Conservation (phyloP, 208 protist species). For the Naegleria fowleri region DNA sequence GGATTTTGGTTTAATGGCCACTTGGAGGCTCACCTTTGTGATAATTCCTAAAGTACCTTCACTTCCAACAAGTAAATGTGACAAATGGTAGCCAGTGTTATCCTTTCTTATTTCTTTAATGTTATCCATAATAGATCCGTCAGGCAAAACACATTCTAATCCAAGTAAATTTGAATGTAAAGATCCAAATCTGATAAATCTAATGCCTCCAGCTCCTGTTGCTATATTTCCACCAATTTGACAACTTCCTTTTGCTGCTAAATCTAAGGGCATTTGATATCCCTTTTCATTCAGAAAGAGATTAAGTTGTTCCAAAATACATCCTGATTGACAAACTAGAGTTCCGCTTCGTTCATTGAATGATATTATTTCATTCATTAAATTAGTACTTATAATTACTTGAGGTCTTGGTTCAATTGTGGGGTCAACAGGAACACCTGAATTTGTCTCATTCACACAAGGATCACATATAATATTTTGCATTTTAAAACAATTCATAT, state of each 20-base stretch:
- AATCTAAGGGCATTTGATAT: slow-evolving; percentile 84
- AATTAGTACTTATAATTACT: slow-evolving; percentile 60
- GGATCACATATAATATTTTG: too few species aligned
- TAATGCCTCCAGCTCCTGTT: slow-evolving; percentile 93
- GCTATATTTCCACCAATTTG: slow-evolving; percentile 91
- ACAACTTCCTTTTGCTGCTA: slow-evolving; percentile 90
- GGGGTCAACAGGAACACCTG: slow-evolving; percentile 46
- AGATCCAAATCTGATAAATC: slow-evolving; percentile 85
- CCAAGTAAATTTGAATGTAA: slow-evolving; percentile 88
- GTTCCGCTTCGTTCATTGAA: slow-evolving; percentile 50
- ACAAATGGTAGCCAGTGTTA: slow-evolving; percentile 92
- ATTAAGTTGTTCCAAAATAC: slow-evolving; percentile 79
- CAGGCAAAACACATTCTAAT: slow-evolving; percentile 76
- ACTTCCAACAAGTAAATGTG: slow-evolving; percentile 92
- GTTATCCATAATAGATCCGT: slow-evolving; percentile 63
- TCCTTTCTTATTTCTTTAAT: slow-evolving; percentile 82
- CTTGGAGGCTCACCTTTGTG: slow-evolving; percentile 61
- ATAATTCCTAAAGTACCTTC: slow-evolving; percentile 92
- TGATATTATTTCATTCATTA: slow-evolving; percentile 11
- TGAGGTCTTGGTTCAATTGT: slow-evolving; percentile 46
- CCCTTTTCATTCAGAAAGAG: slow-evolving; percentile 57
- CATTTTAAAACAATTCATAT: too few species aligned
- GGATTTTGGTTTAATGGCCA: slow-evolving; percentile 53
- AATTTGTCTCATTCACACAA: slow-evolving; percentile 66
- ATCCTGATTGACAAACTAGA: slow-evolving; percentile 64